phyloP scores from a whole-genome alignment of 1,284 basidiomycete species.

The Microbotryum lychnidis-dioicae region DNA sequence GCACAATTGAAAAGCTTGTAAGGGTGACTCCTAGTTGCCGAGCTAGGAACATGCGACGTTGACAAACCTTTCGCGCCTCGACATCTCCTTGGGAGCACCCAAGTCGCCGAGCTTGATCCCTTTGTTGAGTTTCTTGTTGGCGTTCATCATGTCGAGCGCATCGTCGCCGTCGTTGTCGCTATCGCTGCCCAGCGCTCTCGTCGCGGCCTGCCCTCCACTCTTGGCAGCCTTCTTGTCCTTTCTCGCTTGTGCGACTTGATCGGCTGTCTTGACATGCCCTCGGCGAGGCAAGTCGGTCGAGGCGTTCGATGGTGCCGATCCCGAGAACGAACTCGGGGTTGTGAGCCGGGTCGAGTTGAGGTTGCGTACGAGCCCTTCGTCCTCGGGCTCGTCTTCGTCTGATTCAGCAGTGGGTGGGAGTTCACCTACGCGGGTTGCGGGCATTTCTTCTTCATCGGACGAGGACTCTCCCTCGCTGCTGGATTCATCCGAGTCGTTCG shows the following conservation, averaged over 20 bases:
- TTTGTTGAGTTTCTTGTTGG: slow-evolving; percentile 12
- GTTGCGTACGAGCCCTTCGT: not conserved
- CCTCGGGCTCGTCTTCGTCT: not conserved
- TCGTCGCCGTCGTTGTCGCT: slow-evolving; percentile 20
- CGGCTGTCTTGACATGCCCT: not conserved
- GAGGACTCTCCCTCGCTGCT: not conserved
- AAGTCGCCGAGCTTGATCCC: slow-evolving; percentile 13
- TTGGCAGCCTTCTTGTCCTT: slow-evolving; percentile 22
- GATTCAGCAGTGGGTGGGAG: slow-evolving; percentile 4
- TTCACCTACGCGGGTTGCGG: not conserved
- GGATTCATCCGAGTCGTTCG: not conserved
- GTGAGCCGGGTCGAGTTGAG: too few species aligned
- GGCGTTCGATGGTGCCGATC: too few species aligned
- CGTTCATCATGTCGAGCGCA: slow-evolving; percentile 8
- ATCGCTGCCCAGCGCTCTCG: slow-evolving; percentile 16
- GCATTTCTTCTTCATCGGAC: not conserved
- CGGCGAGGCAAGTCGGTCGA: too few species aligned
- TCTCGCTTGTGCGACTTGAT: slow-evolving; percentile 8
- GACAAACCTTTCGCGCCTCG: slow-evolving; percentile 59
- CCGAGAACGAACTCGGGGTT: too few species aligned
- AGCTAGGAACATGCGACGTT: not conserved
- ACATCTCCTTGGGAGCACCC: slow-evolving; percentile 48
- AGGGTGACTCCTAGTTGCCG: too few species aligned
- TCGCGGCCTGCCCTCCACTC: slow-evolving; percentile 22
- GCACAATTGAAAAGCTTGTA: not conserved